Evolutionary conservation across 768 basidiomycete genomes (phyloP), one percentile per base, ranked within the genome.

Genomic region (Hortiboletus campestris): DNA sequence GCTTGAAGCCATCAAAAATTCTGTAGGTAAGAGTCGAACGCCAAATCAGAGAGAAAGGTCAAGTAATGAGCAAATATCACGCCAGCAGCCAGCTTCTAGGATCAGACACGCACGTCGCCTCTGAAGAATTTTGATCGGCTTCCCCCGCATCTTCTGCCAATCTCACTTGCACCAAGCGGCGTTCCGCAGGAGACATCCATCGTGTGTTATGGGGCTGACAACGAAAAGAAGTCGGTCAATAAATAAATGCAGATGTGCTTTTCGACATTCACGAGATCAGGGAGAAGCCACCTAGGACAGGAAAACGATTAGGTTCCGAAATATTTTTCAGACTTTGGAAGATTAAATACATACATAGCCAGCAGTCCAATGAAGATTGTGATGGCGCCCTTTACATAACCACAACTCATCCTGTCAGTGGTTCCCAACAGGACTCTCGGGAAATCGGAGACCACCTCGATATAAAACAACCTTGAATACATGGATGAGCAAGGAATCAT

Each of bases 101-200:
- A 31, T 13, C 12, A 25, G 34, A 10, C n/a, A 56, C 67, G 34
- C 40, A 67, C 63, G 57, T 60, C 1, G 55, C 22, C 14, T 63
- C 17, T 0, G 35, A 31, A 2, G 55, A 36, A 60, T 86, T 84
- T 61, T 78, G 71, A 60, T 87, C 86, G 0, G 84, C 85, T 67
- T 86, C 84, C 6, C 86, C 84, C 5, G 81, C 81, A 60, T 86
- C 86, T 66, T 87, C 84, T 1, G 85, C 81, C 7, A 87, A 76
- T 14, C 86, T 82, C 17, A 78, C 82, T 70, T 84, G 85, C 4
- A 83, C 85, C 31, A 88, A 74, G 17, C 76, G 78, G 17, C 77
- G 73, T 56, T 86, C 80, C 6, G 74, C 68, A 0, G 74, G 65
- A 16, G 76, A 70, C 31, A 87, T 65, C 86, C 85, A 87, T 35